Percentiles rank a stretch among this genome's conserved stretches.
Conservation (phyloP, 2,329 filamentous ascomycete genomes). For the Penicillium sp. region DNA sequence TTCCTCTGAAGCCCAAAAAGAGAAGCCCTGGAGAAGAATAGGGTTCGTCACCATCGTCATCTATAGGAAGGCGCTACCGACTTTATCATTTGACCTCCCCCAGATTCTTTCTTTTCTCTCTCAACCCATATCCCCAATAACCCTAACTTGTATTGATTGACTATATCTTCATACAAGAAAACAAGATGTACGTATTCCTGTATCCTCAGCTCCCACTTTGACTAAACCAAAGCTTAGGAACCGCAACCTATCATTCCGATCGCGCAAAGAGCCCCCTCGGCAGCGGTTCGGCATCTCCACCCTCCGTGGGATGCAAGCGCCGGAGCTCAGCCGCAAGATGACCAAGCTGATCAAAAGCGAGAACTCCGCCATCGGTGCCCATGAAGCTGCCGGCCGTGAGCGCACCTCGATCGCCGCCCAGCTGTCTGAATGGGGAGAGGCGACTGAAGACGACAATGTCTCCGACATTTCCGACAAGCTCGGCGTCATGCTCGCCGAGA, state of each 20-base stretch:
- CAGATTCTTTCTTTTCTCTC: not conserved
- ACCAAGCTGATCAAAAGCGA: conserved; percentile 90
- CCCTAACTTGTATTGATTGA: not conserved
- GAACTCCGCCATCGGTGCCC: conserved; percentile 75
- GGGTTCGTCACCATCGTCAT: conserved; percentile 17
- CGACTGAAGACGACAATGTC: conserved; percentile 75
- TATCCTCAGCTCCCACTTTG: not conserved
- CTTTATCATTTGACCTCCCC: not conserved
- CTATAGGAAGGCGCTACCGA: conserved; percentile 17
- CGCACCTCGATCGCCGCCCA: conserved; percentile 76
- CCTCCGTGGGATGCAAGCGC: conserved; percentile 73
- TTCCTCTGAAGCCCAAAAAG: conserved; percentile 9
- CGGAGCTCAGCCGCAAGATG: conserved; percentile 79
- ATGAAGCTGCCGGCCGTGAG: conserved; percentile 78
- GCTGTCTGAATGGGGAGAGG: conserved; percentile 92
- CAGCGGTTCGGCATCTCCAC: conserved; percentile 78
- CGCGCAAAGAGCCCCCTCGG: conserved; percentile 27
- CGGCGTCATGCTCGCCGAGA: conserved; percentile 80
- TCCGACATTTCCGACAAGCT: conserved; percentile 92
- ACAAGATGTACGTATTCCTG: conserved; percentile 10
- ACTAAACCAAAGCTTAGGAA: conserved; percentile 28
- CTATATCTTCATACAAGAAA: conserved; percentile 2
- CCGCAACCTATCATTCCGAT: conserved; percentile 36
- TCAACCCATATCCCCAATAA: not conserved
- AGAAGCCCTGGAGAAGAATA: conserved; percentile 4